phyloP scores from a whole-genome alignment of 2,329 filamentous ascomycete genomes.

The Fusarium robinianum region DNA sequence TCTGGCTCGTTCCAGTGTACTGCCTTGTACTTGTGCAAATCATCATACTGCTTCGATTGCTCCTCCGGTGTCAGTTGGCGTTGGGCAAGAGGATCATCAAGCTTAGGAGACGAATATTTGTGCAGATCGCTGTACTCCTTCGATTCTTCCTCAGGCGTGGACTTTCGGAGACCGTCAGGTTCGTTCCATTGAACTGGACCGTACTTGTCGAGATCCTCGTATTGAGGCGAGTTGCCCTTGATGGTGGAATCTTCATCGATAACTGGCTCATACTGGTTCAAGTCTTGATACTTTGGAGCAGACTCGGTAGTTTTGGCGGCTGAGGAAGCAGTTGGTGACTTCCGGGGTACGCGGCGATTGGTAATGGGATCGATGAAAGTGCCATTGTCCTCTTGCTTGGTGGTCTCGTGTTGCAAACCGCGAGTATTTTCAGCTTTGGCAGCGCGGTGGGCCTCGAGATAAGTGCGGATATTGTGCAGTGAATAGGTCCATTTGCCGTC shows the following conservation, averaged over 20 bases:
- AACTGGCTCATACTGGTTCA: conserved; percentile 44
- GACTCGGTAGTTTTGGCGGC: conserved; percentile 24
- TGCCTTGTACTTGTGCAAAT: conserved; percentile 46
- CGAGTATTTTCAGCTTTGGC: conserved; percentile 27
- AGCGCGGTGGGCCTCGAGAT: conserved; percentile 32
- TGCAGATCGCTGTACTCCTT: conserved; percentile 46
- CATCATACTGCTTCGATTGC: conserved; percentile 44
- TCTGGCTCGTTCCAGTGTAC: conserved; percentile 44
- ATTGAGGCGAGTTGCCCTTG: conserved; percentile 36
- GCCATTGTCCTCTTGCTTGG: conserved; percentile 23
- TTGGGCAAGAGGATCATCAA: conserved; percentile 37
- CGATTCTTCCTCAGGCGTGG: conserved; percentile 35
- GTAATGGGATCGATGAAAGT: conserved; percentile 61
- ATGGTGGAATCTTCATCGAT: conserved; percentile 35
- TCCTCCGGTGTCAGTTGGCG: conserved; percentile 40
- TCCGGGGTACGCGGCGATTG: conserved; percentile 54
- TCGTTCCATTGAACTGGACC: conserved; percentile 42
- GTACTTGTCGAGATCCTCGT: conserved; percentile 46
- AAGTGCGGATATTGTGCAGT: conserved; percentile 42
- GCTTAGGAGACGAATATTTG: conserved; percentile 39
- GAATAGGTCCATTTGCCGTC: conserved; percentile 40
- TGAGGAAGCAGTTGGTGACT: conserved; percentile 22
- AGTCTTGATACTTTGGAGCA: conserved; percentile 38
- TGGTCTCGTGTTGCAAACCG: conserved; percentile 34
- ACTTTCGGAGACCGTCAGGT: conserved; percentile 28